phyloP scores from a whole-genome alignment of 495 filamentous ascomycete species.

The Neurospora intermedia region DNA sequence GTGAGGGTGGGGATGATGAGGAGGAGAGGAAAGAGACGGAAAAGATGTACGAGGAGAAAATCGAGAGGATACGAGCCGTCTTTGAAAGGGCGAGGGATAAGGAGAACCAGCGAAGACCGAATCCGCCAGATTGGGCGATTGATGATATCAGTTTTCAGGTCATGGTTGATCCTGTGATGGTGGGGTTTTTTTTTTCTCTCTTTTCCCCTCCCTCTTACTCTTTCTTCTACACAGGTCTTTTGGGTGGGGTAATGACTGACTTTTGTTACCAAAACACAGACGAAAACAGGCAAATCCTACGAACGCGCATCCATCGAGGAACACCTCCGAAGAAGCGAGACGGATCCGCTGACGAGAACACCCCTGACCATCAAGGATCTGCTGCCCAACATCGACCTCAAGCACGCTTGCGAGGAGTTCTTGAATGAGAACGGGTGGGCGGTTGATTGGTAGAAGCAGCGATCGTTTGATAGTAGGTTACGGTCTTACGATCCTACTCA shows the following conservation, averaged over 20 bases:
- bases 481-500: background rate
- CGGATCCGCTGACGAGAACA: conserved; percentile 76
- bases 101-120: conserved; percentile 40
- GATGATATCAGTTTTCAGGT: conserved; percentile 85
- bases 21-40: conserved; percentile 2
- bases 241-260: too few relatives aligned
- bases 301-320: conserved; percentile 81
- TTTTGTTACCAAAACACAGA: conserved; percentile 28
- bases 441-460: conserved; percentile 62
- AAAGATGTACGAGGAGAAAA: conserved; percentile 3
- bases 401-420: conserved; percentile 75
- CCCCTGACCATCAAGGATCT: conserved; percentile 62
- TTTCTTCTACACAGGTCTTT: background rate
- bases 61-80: conserved; percentile 13
- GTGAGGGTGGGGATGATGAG: background rate
- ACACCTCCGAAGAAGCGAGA: conserved; percentile 62
- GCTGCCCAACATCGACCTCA: conserved; percentile 72
- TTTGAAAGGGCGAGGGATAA: conserved; percentile 49
- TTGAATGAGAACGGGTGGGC: conserved; percentile 86
- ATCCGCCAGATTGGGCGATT: conserved; percentile 78
- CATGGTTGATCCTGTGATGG: conserved; percentile 86
- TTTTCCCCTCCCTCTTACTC: background rate
- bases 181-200: conserved; percentile 23
- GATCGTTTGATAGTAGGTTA: background rate
- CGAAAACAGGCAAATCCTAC: conserved; percentile 79